Conservation (phyloP, 768 basidiomycete genomes). For the Lactifluus volemus region DNA sequence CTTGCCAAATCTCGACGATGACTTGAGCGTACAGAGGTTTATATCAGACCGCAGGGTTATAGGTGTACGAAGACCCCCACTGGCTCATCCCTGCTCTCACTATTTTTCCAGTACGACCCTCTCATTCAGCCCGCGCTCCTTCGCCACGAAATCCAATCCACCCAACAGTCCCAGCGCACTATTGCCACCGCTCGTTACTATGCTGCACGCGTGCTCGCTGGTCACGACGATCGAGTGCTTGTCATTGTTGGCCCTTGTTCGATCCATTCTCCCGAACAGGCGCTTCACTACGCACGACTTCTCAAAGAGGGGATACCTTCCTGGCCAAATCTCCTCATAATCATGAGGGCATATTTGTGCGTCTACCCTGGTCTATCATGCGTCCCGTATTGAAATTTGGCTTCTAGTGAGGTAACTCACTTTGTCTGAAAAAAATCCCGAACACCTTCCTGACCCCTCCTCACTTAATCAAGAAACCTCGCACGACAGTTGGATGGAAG, state of each 20-base stretch:
- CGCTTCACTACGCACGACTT: constrained; percentile 70
- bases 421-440: not conserved
- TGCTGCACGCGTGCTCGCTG: constrained; percentile 72
- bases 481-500: constrained; percentile 98
- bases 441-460: not conserved
- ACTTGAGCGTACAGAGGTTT: constrained; percentile 55
- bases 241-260: constrained; percentile 96
- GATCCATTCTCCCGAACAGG: constrained; percentile 84
- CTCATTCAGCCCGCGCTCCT: constrained; percentile 89
- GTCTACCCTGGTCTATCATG: constrained; percentile 28
- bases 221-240: constrained; percentile 76
- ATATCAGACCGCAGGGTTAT: constrained; percentile 77
- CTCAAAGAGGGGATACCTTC: constrained; percentile 57
- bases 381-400: constrained; percentile 20
- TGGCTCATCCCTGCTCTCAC: constrained; percentile 1
- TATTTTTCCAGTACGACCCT: constrained; percentile 75
- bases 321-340: constrained; percentile 73
- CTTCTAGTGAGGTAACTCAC: constrained; percentile 32
- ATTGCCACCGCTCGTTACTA: constrained; percentile 74
- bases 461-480: constrained; percentile 60
- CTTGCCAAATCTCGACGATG: constrained; percentile 60
- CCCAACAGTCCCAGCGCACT: constrained; percentile 55
- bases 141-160: constrained; percentile 73
- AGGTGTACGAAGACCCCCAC: constrained; percentile 41
- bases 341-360: constrained; percentile 98